Base-by-base conservation (phyloP, 495 filamentous ascomycete species). In the Penicillium lagena region DNA sequence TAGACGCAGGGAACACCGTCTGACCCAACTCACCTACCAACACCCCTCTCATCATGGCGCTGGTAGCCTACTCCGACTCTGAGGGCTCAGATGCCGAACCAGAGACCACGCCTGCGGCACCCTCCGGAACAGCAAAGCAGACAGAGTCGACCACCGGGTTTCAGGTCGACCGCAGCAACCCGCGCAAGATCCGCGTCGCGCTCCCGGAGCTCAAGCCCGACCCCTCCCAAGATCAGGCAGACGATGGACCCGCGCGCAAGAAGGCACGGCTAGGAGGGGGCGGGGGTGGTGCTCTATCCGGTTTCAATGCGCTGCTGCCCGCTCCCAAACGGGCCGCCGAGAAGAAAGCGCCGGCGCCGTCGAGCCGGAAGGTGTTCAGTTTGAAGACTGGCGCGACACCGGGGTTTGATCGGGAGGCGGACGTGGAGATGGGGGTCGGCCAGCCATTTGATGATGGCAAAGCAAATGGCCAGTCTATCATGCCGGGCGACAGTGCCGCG, bases 261-360 rank as follows among this genome's bases (percentile, higher is more conserved):
- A 82, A 82, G 39, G 72, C 75, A 14, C 79, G 77, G 36, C 73
- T 77, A 12, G 72, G 74, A 5, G 75, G 70, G 35, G 56, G 54
- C 17, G 12, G 37, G 4, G 77, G 71, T 7, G 67, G 78, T 32
- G 73, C 75, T 12, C 86, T 91, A 49, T 77, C 83, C 45, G 82
- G 79, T 7, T 93, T 96, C 67, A 90, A 89, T 55, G 79, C 87
- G 3, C 78, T 95, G 31, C 75, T 96, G n/a, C 90, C 90, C 9
- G 78, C 89, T 28, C 90, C 90, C 12, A 96, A 93, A 64, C 78
- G 76, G 27, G 42, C 59, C 12, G 62, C 64, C 31, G 57, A 68
- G 37, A 66, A 68, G 38, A 51, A 66, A 28, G 57, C 63, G 36
- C 56, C 69, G 31, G 53, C 49, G 39, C 56, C 49, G 15, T 39